These are phyloP conservation scores for Pseudonitzschia multiseries DNA, from an alignment of 108 stramenopile genomes.

Conservation along the genomic window DNA sequence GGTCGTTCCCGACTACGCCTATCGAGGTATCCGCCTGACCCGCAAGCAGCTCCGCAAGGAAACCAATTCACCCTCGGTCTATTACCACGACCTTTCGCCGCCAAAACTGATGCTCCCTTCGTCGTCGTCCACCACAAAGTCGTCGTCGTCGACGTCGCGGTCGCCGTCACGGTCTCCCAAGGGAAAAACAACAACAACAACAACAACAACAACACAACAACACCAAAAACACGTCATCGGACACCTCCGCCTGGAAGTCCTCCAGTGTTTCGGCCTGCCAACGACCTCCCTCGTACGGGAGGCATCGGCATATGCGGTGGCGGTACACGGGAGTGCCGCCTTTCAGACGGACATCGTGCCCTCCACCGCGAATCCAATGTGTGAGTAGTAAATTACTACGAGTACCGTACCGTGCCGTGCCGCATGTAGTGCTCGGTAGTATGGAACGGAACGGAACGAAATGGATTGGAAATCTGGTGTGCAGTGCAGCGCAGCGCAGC, in stretches of 20 bases:
- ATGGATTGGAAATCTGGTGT: too few species aligned
- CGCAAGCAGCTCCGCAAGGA: constrained; percentile 48
- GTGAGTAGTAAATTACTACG: constrained; percentile 17
- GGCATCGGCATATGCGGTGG: constrained; percentile 55
- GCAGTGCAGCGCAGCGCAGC: too few species aligned
- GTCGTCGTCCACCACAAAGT: too few species aligned
- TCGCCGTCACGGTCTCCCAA: too few species aligned
- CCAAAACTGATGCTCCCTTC: not conserved
- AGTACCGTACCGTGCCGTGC: too few species aligned
- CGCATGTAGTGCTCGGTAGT: too few species aligned
- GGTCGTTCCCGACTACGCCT: constrained; percentile 51
- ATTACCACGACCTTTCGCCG: constrained; percentile 40
- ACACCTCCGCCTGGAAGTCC: constrained; percentile 51
- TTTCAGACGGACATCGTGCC: constrained; percentile 74
- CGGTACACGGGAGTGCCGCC: constrained; percentile 60
- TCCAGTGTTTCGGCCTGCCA: constrained; percentile 67
- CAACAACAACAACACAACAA: not conserved
- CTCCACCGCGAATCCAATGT: constrained; percentile 49
- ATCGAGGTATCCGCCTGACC: constrained; percentile 52
- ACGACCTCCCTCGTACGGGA: constrained; percentile 42
- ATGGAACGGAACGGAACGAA: too few species aligned
- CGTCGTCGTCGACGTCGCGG: too few species aligned
- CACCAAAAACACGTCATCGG: too few species aligned
- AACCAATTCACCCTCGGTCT: constrained; percentile 35
- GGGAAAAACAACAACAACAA: constrained; percentile 41